phyloP scores from a whole-genome alignment of 192 early-diverging fungal genomes.

The Backusella westeae region DNA sequence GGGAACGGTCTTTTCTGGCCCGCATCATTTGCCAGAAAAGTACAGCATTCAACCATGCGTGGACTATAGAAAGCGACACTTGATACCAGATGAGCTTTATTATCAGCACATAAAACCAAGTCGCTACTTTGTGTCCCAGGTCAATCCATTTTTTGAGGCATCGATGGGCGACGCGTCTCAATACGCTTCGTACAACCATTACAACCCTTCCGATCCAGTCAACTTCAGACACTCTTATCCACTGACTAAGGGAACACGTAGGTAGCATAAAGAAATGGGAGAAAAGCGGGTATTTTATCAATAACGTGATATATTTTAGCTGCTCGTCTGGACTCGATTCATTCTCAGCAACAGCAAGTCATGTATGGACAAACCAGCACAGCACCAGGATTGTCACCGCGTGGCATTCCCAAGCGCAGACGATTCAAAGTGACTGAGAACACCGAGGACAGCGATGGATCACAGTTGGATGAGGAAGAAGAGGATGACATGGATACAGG shows the following conservation, averaged over 20 bases:
- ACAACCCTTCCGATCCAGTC: constrained; percentile 11
- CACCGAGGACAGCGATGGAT: neutral
- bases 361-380: neutral
- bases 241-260: neutral
- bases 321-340: neutral
- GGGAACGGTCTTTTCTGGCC: neutral
- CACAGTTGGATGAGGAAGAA: neutral
- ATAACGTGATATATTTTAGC: neutral
- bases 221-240: constrained; percentile 15
- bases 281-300: neutral
- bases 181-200: neutral
- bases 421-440: neutral
- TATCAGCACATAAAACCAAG: neutral
- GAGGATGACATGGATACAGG: neutral
- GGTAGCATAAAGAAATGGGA: neutral
- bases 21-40: neutral
- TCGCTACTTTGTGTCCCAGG: neutral
- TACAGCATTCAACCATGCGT: neutral
- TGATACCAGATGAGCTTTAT: neutral
- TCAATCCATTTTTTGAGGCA: neutral
- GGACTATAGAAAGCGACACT: neutral
- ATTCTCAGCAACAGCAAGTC: neutral
- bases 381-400: neutral
- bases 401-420: neutral
- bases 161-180: neutral